Evolutionary conservation across 441 rosid species (phyloP).

Genomic region (Brassica balearica): DNA sequence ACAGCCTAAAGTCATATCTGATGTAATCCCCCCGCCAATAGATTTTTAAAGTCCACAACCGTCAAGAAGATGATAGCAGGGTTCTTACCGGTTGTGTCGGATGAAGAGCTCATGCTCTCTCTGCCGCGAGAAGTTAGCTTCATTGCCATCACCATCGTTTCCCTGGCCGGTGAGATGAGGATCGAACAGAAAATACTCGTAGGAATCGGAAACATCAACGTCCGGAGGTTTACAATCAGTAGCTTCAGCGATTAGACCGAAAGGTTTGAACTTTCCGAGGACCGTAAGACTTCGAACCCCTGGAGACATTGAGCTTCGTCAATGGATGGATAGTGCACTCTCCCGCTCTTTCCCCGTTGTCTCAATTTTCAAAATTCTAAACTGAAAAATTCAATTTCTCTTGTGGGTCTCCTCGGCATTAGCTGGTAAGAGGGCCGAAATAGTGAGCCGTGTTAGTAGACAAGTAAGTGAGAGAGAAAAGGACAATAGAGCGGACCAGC

Average conservation of each 20-base stretch:
- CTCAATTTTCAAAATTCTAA: constrained; percentile 1
- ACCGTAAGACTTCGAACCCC: constrained; percentile 77
- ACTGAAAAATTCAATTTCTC: neutral
- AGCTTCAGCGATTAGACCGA: constrained; percentile 88
- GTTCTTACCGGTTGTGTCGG: constrained; percentile 72
- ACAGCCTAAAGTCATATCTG: too few species aligned
- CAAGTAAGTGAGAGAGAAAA: neutral
- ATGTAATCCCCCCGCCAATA: too few species aligned
- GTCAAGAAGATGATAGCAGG: neutral
- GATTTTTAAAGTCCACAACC: too few species aligned
- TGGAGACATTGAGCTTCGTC: constrained; percentile 49
- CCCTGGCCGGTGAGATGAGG: constrained; percentile 63
- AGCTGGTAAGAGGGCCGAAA: constrained; percentile 17
- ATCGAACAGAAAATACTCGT: constrained; percentile 87
- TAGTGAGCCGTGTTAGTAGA: constrained; percentile 1
- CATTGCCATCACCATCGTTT: constrained; percentile 47
- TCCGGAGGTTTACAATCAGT: constrained; percentile 68
- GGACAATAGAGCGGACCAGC: too few species aligned
- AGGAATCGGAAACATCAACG: constrained; percentile 51
- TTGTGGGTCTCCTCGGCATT: neutral
- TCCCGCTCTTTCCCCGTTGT: constrained; percentile 26
- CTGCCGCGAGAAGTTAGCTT: constrained; percentile 46
- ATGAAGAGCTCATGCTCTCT: constrained; percentile 92
- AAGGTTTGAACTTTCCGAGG: constrained; percentile 96
- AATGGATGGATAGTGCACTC: neutral